Base-by-base conservation (phyloP, 768 basidiomycete species). In the Phylloporus arenicola region DNA sequence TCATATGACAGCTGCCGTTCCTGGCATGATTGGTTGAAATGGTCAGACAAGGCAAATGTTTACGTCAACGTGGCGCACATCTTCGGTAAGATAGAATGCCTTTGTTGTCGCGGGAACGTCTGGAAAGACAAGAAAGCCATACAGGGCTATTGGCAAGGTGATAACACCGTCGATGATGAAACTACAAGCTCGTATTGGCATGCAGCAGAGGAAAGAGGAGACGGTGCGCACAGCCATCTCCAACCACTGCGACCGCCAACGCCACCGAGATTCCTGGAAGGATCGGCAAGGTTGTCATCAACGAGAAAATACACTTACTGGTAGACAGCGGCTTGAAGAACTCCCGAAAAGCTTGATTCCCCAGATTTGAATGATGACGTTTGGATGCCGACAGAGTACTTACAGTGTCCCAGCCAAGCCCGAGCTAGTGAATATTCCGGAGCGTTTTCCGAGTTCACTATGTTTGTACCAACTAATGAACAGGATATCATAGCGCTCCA, bases 141-240 rank as follows among this genome's bases (percentile, higher is more conserved):
- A 86, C 8, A 85, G 58, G 1, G 85, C 84, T 53, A 88, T 82
- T 1, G 84, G 84, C 14, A 85, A 64, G 4, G 84, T 84, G 44
- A 86, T 84, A n/a, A 83, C 67, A 3, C 83, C 83, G 58, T 85
- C 83, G 38, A 84, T 78, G 51, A 86, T 79, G 62, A 86, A 84
- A 16, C 79, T 82, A 57, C 40, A 22, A 27, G 7, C 31, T 6
- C 22, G 31, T 58, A 44, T 16, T 33, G 38, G 19, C 9, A 17
- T 2, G 6, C 11, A n/a, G 12, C 30, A 31, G 12, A 13, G 30
- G 30, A 13, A 31, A 31, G 30, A 31, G 12, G 41, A 12, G 42
- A 52, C 29, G 30, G 12, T 44, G 31, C 49, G 39, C 60, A 84
- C 81, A 83, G 68, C 82, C 81, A 84, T 57, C 83, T 73, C 83